Conservation (phyloP, 1,284 basidiomycete genomes). For the Gomphus bonarii region DNA sequence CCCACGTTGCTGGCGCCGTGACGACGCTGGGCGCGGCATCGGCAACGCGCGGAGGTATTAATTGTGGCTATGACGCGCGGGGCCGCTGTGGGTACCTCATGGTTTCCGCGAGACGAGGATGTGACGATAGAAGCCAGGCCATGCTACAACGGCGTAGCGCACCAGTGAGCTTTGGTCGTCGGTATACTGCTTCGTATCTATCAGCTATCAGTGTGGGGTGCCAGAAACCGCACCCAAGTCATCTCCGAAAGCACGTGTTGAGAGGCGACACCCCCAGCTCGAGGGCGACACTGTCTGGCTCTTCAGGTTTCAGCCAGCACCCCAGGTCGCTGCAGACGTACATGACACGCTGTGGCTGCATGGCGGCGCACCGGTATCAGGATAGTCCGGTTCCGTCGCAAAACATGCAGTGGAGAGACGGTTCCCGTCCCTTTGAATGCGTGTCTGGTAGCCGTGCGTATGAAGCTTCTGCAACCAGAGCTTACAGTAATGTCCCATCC, state of each 20-base stretch:
- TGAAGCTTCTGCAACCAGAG: background rate
- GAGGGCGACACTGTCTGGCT: background rate
- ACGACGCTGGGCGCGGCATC: background rate
- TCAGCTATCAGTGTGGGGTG: background rate
- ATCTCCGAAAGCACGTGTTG: background rate
- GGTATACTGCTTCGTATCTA: no score
- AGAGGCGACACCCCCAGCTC: background rate
- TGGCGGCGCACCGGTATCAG: background rate
- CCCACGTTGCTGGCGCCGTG: background rate
- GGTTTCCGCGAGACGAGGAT: conserved; percentile 5
- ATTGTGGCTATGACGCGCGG: background rate
- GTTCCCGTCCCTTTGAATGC: background rate
- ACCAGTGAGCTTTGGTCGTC: background rate
- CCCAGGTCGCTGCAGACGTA: background rate
- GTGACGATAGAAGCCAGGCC: background rate
- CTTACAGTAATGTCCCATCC: background rate
- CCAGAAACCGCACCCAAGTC: background rate
- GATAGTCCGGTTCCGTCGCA: background rate
- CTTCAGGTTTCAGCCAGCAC: background rate
- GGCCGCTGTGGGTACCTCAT: background rate
- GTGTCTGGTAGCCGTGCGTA: background rate
- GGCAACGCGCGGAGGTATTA: background rate
- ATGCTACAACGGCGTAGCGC: conserved; percentile 4
- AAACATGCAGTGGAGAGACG: background rate
- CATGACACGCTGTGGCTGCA: background rate